Percentiles rank a stretch among this genome's conserved stretches.
Evolutionary conservation across 164 flowering plant genomes (phyloP).

Genomic region (Pachysandra terminalis): DNA sequence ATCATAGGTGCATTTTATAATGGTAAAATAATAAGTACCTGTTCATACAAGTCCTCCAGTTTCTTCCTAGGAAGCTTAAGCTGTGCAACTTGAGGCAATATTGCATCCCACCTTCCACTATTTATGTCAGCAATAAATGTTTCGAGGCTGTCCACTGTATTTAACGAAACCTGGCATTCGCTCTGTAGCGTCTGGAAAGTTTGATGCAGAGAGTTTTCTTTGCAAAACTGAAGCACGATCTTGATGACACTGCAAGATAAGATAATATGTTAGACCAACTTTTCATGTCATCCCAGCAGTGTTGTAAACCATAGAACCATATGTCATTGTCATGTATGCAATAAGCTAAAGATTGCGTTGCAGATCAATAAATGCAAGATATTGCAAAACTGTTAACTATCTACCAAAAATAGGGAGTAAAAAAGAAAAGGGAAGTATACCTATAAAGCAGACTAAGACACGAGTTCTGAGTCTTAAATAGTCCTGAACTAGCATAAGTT

Average conservation of each 20-base stretch:
- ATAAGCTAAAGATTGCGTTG: not conserved
- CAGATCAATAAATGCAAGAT: not conserved
- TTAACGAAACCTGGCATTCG: slow-evolving; percentile 96
- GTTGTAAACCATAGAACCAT: not conserved
- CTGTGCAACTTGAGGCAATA: slow-evolving; percentile 92
- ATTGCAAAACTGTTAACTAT: not conserved
- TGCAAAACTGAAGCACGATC: slow-evolving; percentile 97
- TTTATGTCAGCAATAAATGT: slow-evolving; percentile 92
- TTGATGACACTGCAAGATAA: slow-evolving; percentile 78
- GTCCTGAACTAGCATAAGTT: not conserved
- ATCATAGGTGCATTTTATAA: not conserved
- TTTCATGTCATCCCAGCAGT: not conserved
- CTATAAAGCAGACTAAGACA: not conserved
- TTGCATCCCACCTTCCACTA: slow-evolving; percentile 94
- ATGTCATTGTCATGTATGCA: not conserved
- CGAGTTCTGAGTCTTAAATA: not conserved
- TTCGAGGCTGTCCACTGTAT: slow-evolving; percentile 94
- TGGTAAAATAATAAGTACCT: slow-evolving; percentile 37
- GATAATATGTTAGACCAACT: not conserved
- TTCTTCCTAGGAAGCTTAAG: slow-evolving; percentile 95
- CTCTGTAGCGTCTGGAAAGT: slow-evolving; percentile 88
- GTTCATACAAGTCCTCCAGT: slow-evolving; percentile 95
- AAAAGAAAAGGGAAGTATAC: not conserved
- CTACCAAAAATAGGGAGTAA: not conserved
- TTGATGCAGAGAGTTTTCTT: slow-evolving; percentile 90